Conservation (phyloP, 78 protist genomes). For the Polysphondylium violaceum region DNA sequence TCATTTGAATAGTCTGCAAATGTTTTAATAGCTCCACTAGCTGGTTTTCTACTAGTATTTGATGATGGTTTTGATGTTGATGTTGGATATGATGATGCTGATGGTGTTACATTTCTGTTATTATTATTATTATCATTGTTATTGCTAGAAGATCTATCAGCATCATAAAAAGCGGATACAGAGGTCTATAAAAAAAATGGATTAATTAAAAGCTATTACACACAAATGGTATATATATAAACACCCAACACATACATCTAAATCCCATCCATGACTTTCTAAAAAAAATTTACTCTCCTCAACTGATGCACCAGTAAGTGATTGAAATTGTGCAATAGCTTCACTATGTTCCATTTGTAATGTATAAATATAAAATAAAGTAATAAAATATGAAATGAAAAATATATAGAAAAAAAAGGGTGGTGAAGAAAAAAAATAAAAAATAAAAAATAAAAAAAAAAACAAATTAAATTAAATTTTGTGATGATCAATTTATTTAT, state of each 20-base stretch:
- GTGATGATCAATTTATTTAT: too few relatives aligned
- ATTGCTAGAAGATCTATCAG: not conserved
- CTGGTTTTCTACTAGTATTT: conserved; percentile 1
- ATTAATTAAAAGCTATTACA: too few relatives aligned
- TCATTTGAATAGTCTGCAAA: conserved; percentile 35
- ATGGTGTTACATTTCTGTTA: not conserved
- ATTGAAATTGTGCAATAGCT: conserved; percentile 17
- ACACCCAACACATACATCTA: conserved; percentile 30
- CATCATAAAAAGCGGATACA: too few relatives aligned
- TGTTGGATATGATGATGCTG: not conserved
- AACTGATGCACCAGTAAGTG: conserved; percentile 54
- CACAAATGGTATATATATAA: too few relatives aligned
- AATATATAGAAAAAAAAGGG: too few relatives aligned
- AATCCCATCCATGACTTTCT: conserved; percentile 66
- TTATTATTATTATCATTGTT: too few relatives aligned
- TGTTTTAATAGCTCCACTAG: conserved; percentile 51
- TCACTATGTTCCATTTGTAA: conserved; percentile 27
- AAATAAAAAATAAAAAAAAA: too few relatives aligned
- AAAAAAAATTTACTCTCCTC: conserved; percentile 37
- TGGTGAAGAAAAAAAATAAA: too few relatives aligned
- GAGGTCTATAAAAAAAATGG: too few relatives aligned
- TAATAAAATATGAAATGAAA: too few relatives aligned
- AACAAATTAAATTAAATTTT: too few relatives aligned
- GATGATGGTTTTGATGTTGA: not conserved
- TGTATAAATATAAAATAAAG: too few relatives aligned